A percentile compares a stretch with the other conserved stretches of the same genome.
Evolutionary conservation across 1,284 basidiomycete species (phyloP).

Genomic region (Puccinia horiana): DNA sequence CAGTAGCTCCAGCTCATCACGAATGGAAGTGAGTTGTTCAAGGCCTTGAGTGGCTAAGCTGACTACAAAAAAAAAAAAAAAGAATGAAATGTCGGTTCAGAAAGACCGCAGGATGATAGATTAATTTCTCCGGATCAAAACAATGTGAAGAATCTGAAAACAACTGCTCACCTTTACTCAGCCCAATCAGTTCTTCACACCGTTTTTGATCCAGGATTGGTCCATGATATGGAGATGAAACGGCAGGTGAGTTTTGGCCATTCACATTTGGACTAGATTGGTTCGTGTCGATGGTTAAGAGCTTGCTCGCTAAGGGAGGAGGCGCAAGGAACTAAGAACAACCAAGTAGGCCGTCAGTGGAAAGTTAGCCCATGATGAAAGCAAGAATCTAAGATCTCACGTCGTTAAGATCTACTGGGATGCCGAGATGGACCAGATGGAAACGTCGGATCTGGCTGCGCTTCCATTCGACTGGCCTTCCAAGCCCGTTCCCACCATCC

Average conservation of each 20-base stretch:
- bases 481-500: constrained; percentile 16
- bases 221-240: not conserved
- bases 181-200: constrained; percentile 27
- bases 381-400: not conserved
- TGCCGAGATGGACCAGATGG: constrained; percentile 28
- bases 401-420: constrained; percentile 46
- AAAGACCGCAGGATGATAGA: not conserved
- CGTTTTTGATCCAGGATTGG: constrained; percentile 27
- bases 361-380: no score
- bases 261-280: not conserved
- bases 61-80: not conserved
- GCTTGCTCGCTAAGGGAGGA: not conserved
- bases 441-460: constrained; percentile 42
- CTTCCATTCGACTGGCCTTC: constrained; percentile 36
- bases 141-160: not conserved
- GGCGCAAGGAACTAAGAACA: constrained; percentile 12
- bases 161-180: constrained; percentile 27
- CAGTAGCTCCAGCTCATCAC: constrained; percentile 30
- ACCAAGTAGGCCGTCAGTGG: not conserved
- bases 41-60: constrained; percentile 7
- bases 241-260: constrained; percentile 6
- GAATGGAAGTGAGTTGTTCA: constrained; percentile 12
- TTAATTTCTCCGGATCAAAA: not conserved
- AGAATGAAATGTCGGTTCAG: not conserved
- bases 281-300: constrained; percentile 21